phyloP scores from a whole-genome alignment of 352 stramenopile species.

The Phytophthora melonis region DNA sequence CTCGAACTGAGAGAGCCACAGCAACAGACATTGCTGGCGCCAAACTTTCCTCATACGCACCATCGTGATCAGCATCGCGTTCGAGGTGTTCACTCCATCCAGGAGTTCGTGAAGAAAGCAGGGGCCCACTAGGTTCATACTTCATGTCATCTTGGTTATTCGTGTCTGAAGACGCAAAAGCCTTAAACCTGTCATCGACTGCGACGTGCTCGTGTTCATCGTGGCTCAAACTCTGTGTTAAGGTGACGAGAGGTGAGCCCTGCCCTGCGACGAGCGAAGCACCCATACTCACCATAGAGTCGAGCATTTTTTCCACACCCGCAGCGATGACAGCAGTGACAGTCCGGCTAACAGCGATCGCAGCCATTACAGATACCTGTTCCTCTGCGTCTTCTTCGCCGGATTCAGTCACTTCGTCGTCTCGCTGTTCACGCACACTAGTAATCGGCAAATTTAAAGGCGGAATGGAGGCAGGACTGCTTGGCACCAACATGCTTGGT shows the following conservation, averaged over 20 bases:
- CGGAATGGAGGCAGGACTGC: constrained; percentile 4
- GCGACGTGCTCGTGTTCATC: not conserved
- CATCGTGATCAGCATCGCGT: not conserved
- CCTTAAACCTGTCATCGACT: not conserved
- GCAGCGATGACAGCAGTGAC: constrained; percentile 44
- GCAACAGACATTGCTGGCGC: constrained; percentile 39
- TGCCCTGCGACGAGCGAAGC: constrained; percentile 21
- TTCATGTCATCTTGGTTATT: not conserved
- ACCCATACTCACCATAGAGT: constrained; percentile 19
- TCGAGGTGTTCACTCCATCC: not conserved
- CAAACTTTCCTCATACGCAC: constrained; percentile 5
- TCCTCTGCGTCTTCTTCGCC: constrained; percentile 15
- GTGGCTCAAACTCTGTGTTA: not conserved
- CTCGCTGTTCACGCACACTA: not conserved
- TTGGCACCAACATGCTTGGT: not conserved
- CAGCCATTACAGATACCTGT: constrained; percentile 29
- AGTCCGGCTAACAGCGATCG: constrained; percentile 41
- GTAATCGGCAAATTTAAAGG: constrained; percentile 9
- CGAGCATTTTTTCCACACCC: constrained; percentile 36
- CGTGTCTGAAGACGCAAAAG: not conserved
- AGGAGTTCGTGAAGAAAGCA: not conserved
- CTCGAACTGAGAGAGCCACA: constrained; percentile 36
- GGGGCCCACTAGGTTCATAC: not conserved
- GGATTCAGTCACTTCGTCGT: not conserved
- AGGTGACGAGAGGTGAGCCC: not conserved